Conservation (phyloP, 2,329 filamentous ascomycete genomes). For the Zymoseptoria ardabiliae region DNA sequence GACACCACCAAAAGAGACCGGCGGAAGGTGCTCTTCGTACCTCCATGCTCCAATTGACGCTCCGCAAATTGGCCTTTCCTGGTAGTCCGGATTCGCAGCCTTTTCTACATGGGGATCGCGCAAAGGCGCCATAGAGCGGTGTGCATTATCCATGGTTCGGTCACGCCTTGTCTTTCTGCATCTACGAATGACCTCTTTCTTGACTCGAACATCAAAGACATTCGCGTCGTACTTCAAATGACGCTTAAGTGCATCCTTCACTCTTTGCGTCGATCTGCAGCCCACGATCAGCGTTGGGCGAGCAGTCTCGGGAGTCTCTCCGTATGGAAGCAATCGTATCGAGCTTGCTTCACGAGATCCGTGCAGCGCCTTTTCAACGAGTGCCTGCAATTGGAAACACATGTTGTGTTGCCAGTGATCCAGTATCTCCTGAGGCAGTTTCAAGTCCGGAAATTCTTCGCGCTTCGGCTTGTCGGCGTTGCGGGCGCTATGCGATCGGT, state of each 20-base stretch:
- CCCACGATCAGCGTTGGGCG: slow-evolving; percentile 69
- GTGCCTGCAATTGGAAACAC: slow-evolving; percentile 65
- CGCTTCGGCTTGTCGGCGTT: slow-evolving; percentile 18
- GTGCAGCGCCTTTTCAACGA: slow-evolving; percentile 62
- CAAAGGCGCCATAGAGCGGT: slow-evolving; percentile 22
- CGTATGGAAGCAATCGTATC: slow-evolving; percentile 68
- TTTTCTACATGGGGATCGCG: slow-evolving; percentile 19
- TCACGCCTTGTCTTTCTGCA: slow-evolving; percentile 30
- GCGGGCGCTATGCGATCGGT: neutral
- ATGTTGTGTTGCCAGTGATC: slow-evolving; percentile 65
- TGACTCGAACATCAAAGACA: slow-evolving; percentile 62
- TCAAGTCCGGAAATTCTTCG: slow-evolving; percentile 31
- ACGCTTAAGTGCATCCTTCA: slow-evolving; percentile 63
- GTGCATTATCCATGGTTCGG: slow-evolving; percentile 15
- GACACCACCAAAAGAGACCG: slow-evolving; percentile 84
- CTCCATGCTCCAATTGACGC: slow-evolving; percentile 91
- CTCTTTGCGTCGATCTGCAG: slow-evolving; percentile 66
- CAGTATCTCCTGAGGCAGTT: slow-evolving; percentile 55
- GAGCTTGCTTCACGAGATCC: slow-evolving; percentile 70
- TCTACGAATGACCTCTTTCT: slow-evolving; percentile 40
- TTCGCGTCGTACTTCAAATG: slow-evolving; percentile 61
- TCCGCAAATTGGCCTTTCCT: slow-evolving; percentile 71
- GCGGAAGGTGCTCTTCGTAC: slow-evolving; percentile 75
- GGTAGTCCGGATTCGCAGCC: slow-evolving; percentile 65
- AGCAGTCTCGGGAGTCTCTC: slow-evolving; percentile 58